Evolutionary conservation across 2,329 filamentous ascomycete species (phyloP).

Genomic region (Trichothecium sympodiale): DNA sequence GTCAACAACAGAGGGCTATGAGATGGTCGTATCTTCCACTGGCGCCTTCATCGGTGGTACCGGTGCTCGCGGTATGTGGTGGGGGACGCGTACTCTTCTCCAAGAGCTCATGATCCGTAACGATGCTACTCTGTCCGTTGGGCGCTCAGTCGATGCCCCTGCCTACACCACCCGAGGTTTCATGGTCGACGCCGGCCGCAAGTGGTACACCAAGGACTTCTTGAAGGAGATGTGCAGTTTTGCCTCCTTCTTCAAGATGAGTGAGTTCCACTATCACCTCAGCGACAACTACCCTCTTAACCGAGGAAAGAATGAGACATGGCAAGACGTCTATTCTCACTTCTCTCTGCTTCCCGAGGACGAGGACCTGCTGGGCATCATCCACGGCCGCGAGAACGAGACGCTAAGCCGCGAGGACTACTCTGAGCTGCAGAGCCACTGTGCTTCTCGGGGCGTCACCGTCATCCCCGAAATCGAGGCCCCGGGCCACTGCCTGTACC

Average conservation of each 20-base stretch:
- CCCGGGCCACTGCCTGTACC: slow-evolving; percentile 38
- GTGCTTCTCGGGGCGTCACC: slow-evolving; percentile 37
- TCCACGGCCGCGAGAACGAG: slow-evolving; percentile 14
- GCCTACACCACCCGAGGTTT: slow-evolving; percentile 32
- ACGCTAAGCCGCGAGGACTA: slow-evolving; percentile 24
- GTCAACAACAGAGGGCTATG: slow-evolving; percentile 37
- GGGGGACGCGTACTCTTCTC: slow-evolving; percentile 33
- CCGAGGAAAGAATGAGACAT: slow-evolving; percentile 32
- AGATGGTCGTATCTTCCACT: slow-evolving; percentile 21
- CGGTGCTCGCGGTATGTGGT: slow-evolving; percentile 32
- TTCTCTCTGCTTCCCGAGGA: slow-evolving; percentile 26
- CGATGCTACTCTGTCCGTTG: slow-evolving; percentile 17
- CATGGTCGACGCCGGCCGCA: slow-evolving; percentile 18
- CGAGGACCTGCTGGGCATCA: slow-evolving; percentile 9
- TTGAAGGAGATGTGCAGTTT: slow-evolving; percentile 33
- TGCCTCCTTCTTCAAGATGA: slow-evolving; percentile 36
- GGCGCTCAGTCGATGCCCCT: slow-evolving; percentile 24
- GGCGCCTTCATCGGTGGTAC: slow-evolving; percentile 26
- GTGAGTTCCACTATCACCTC: slow-evolving; percentile 36
- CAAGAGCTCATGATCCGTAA: slow-evolving; percentile 24
- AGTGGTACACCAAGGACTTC: slow-evolving; percentile 16
- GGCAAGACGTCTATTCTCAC: slow-evolving; percentile 31
- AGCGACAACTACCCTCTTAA: slow-evolving; percentile 38
- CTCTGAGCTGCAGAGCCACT: slow-evolving; percentile 35
- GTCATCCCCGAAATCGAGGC: slow-evolving; percentile 44